A percentile compares a stretch with the other conserved stretches of the same genome.
Conservation (phyloP, 371 early-diverging fungal species). For the Lichtheimia corymbifera region DNA sequence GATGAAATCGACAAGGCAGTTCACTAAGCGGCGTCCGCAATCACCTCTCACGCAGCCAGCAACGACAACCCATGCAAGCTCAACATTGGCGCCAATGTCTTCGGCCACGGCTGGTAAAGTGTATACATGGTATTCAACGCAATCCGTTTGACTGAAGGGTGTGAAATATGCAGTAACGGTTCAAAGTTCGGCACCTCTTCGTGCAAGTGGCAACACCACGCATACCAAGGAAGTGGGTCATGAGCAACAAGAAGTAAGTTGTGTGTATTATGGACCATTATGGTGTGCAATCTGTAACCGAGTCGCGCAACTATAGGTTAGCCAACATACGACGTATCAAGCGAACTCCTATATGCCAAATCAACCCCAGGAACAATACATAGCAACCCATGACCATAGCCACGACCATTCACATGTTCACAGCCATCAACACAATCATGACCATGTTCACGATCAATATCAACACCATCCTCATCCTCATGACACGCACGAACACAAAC, state of each 20-base stretch:
- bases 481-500: slow-evolving; percentile 22
- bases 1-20: slow-evolving; percentile 25
- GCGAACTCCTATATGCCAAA: slow-evolving; percentile 19
- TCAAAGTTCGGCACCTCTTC: slow-evolving; percentile 13
- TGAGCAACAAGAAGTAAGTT: slow-evolving; percentile 3
- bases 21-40: slow-evolving; percentile 23
- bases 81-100: slow-evolving; percentile 9
- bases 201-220: neutral
- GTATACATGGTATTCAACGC: neutral
- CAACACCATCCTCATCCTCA: slow-evolving; percentile 21
- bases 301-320: neutral
- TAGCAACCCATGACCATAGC: slow-evolving; percentile 12
- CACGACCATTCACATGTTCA: slow-evolving; percentile 28
- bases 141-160: neutral
- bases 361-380: slow-evolving; percentile 7
- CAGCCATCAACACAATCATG: slow-evolving; percentile 23
- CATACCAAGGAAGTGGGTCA: neutral
- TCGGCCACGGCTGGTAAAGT: slow-evolving; percentile 11
- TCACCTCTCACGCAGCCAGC: slow-evolving; percentile 14
- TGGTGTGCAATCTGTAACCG: no score
- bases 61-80: slow-evolving; percentile 1
- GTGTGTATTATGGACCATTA: no score
- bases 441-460: slow-evolving; percentile 14
- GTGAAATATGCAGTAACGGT: slow-evolving; percentile 4
- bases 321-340: slow-evolving; percentile 4